phyloP scores from a whole-genome alignment of 2,329 filamentous ascomycete species.

The Akanthomyces lecanii region DNA sequence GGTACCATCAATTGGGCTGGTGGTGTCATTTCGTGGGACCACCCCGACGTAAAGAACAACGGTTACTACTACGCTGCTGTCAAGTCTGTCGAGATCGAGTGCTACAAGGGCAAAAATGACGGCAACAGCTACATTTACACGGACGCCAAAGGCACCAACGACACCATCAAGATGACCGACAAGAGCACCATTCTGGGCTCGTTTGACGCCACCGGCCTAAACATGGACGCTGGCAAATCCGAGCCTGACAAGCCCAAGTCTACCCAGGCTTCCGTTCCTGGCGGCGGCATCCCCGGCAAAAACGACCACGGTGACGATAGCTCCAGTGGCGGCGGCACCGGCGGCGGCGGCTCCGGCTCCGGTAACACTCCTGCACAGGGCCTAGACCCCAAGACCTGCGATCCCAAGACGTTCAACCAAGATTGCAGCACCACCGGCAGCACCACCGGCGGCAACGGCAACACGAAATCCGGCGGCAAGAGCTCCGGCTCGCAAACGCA shows the following conservation, averaged over 20 bases:
- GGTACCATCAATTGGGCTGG: constrained; percentile 92
- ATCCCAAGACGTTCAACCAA: constrained; percentile 38
- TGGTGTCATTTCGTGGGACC: constrained; percentile 78
- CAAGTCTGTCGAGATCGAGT: constrained; percentile 73
- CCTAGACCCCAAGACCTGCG: constrained; percentile 28
- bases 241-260: constrained; percentile 20
- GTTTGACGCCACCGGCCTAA: constrained; percentile 72
- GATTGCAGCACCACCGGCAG: constrained; percentile 31
- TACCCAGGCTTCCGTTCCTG: constrained; percentile 26
- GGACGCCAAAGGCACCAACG: constrained; percentile 61
- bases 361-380: constrained; percentile 17
- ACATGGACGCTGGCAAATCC: constrained; percentile 54
- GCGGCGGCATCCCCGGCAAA: constrained; percentile 27
- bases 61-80: constrained; percentile 88
- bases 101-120: constrained; percentile 62
- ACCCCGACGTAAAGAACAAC: constrained; percentile 67
- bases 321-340: constrained; percentile 21
- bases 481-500: constrained; percentile 30
- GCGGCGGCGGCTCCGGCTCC: constrained; percentile 21
- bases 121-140: constrained; percentile 74
- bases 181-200: constrained; percentile 73
- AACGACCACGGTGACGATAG: constrained; percentile 21
- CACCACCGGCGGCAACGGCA: constrained; percentile 19
- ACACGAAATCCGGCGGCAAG: constrained; percentile 22
- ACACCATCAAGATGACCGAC: constrained; percentile 71